A percentile compares a stretch with the other conserved stretches of the same genome.
phyloP scores from a whole-genome alignment of 2,329 filamentous ascomycete genomes.

The Stachybotrys chartarum region DNA sequence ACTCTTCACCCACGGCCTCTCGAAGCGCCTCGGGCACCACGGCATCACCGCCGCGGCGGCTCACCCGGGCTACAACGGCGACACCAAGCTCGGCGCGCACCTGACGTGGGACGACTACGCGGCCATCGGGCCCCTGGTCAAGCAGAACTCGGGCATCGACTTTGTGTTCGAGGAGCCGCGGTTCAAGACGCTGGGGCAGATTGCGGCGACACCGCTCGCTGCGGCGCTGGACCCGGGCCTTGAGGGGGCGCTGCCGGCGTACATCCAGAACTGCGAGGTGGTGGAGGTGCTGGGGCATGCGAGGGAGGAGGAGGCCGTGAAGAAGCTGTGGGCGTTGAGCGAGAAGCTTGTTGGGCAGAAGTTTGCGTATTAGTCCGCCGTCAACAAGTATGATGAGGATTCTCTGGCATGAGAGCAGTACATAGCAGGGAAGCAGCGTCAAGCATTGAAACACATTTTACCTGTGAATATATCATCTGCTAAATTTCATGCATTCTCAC shows the following conservation, averaged over 20 bases:
- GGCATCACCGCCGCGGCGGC: slow-evolving; percentile 6
- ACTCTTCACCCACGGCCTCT: slow-evolving; percentile 11
- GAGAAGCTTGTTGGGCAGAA: not conserved
- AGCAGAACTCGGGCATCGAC: not conserved
- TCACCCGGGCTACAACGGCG: slow-evolving; percentile 10
- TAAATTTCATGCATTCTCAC: too few relatives aligned
- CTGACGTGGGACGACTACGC: not conserved
- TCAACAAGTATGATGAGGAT: not conserved
- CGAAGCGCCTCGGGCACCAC: slow-evolving; percentile 3
- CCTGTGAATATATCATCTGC: too few relatives aligned
- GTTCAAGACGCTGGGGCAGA: slow-evolving; percentile 6
- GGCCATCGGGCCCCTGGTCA: not conserved
- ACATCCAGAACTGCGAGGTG: slow-evolving; percentile 9
- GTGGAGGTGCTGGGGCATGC: slow-evolving; percentile 3
- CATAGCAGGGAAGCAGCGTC: too few relatives aligned
- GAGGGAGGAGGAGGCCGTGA: slow-evolving; percentile 1
- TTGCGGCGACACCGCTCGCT: slow-evolving; percentile 9
- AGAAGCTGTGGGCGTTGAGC: slow-evolving; percentile 9
- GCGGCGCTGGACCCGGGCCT: slow-evolving; percentile 11
- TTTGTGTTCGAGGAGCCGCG: slow-evolving; percentile 2
- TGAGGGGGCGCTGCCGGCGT: slow-evolving; percentile 1
- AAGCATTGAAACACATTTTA: too few relatives aligned
- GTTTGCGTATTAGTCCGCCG: not conserved
- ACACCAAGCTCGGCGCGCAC: slow-evolving; percentile 5
- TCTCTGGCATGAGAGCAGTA: too few relatives aligned